Evolutionary conservation across 2,329 filamentous ascomycete genomes (phyloP).

Genomic region (Cercospora sp.): DNA sequence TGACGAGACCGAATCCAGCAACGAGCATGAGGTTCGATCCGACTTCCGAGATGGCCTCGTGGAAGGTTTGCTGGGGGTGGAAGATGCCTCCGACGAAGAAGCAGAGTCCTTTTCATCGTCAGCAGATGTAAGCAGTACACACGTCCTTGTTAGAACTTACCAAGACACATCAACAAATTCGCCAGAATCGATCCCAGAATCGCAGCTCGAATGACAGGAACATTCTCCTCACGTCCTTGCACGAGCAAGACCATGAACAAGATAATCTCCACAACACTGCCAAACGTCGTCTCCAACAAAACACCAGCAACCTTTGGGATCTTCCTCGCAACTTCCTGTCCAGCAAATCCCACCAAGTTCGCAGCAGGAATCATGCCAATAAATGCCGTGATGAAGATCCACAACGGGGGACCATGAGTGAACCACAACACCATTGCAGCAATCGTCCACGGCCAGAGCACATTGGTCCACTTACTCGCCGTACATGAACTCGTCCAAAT

Average conservation of each 20-base stretch:
- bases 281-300: conserved; percentile 55
- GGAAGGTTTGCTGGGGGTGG: conserved; percentile 69
- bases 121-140: not conserved
- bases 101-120: conserved; percentile 51
- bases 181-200: conserved; percentile 81
- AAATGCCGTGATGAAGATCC: conserved; percentile 52
- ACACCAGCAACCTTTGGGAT: conserved; percentile 71
- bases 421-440: conserved; percentile 52
- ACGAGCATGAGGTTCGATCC: conserved; percentile 75
- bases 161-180: conserved; percentile 79
- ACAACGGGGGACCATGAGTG: conserved; percentile 37
- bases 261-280: conserved; percentile 76
- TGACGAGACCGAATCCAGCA: conserved; percentile 59
- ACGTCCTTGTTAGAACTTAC: conserved; percentile 38
- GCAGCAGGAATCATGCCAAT: conserved; percentile 54
- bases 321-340: conserved; percentile 70
- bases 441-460: conserved; percentile 53
- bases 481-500: conserved; percentile 49
- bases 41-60: conserved; percentile 74
- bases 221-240: conserved; percentile 34
- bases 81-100: conserved; percentile 75
- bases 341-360: conserved; percentile 60
- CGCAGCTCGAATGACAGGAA: conserved; percentile 72
- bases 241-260: conserved; percentile 74
- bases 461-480: conserved; percentile 50